Percentiles rank a stretch among this genome's conserved stretches.
Evolutionary conservation across 1,284 basidiomycete genomes (phyloP).

Genomic region (Taiwanofungus camphoratus): DNA sequence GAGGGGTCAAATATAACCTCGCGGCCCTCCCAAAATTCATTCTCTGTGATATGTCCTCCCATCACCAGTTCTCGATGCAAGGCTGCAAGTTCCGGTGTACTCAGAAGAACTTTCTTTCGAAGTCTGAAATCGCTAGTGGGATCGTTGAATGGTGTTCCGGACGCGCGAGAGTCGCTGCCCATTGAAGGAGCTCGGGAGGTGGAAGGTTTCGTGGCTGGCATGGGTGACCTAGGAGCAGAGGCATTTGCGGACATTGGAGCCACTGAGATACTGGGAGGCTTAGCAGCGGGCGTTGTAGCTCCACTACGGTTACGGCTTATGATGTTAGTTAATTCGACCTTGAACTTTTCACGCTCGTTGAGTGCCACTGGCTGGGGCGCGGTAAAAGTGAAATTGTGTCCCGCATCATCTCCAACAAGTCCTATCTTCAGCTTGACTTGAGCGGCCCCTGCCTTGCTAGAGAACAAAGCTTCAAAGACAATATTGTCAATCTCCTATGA

Average conservation of each 20-base stretch:
- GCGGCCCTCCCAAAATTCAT: conserved; percentile 93
- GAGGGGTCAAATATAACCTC: conserved; percentile 50
- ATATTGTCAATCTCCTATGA: not conserved
- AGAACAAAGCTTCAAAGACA: conserved; percentile 57
- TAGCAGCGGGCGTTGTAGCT: conserved; percentile 16
- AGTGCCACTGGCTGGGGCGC: conserved; percentile 54
- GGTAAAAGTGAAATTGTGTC: conserved; percentile 78
- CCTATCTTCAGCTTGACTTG: conserved; percentile 73
- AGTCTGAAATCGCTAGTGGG: conserved; percentile 62
- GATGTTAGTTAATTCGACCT: conserved; percentile 67
- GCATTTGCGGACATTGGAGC: conserved; percentile 21
- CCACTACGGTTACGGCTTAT: conserved; percentile 61
- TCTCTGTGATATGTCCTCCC: conserved; percentile 79
- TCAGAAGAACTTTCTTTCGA: conserved; percentile 75
- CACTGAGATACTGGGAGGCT: conserved; percentile 27
- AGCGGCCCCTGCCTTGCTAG: conserved; percentile 73
- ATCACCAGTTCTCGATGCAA: conserved; percentile 87
- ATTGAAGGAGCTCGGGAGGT: conserved; percentile 58
- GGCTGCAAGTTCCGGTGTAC: conserved; percentile 67
- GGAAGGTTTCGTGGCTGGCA: conserved; percentile 31
- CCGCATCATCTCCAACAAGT: conserved; percentile 56
- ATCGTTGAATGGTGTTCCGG: conserved; percentile 52
- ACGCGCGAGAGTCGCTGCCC: conserved; percentile 48
- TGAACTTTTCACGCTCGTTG: conserved; percentile 73
- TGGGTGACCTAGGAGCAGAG: conserved; percentile 22